phyloP scores from a whole-genome alignment of 2,329 filamentous ascomycete species.

The Shiraia sp. region DNA sequence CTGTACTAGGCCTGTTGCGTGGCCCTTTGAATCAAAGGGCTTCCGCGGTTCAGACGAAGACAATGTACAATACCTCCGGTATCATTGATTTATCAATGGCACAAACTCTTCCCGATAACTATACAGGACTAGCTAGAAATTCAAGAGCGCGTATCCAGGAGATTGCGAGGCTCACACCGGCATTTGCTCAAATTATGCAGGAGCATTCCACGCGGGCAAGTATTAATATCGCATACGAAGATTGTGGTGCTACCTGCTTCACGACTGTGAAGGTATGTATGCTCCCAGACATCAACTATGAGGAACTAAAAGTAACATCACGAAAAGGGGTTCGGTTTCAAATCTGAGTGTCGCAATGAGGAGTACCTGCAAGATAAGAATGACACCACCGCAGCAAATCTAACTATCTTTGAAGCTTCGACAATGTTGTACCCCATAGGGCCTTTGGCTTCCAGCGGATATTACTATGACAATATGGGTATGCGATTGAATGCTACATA shows the following conservation, averaged over 20 bases:
- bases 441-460: not conserved
- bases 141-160: not conserved
- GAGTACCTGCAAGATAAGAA: not conserved
- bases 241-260: conserved; percentile 1
- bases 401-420: not conserved
- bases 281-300: too few relatives aligned
- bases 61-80: not conserved
- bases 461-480: conserved; percentile 1
- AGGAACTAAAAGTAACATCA: not conserved
- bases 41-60: conserved; percentile 1
- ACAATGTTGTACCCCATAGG: conserved; percentile 2
- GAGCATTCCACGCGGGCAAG: conserved; percentile 1
- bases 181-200: conserved; percentile 6
- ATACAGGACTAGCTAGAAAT: not conserved
- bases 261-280: not conserved
- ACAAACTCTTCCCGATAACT: conserved; percentile 1
- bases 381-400: not conserved
- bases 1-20: conserved; percentile 2
- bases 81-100: not conserved
- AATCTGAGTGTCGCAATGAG: not conserved
- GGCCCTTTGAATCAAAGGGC: conserved; percentile 4
- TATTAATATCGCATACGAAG: conserved; percentile 1
- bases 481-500: conserved; percentile 5
- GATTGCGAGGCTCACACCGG: conserved; percentile 1
- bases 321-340: conserved; percentile 2